Evolutionary conservation across 371 early-diverging fungal genomes (phyloP), one percentile per base, ranked within the genome.

Genomic region (Capillidium heterosporum): DNA sequence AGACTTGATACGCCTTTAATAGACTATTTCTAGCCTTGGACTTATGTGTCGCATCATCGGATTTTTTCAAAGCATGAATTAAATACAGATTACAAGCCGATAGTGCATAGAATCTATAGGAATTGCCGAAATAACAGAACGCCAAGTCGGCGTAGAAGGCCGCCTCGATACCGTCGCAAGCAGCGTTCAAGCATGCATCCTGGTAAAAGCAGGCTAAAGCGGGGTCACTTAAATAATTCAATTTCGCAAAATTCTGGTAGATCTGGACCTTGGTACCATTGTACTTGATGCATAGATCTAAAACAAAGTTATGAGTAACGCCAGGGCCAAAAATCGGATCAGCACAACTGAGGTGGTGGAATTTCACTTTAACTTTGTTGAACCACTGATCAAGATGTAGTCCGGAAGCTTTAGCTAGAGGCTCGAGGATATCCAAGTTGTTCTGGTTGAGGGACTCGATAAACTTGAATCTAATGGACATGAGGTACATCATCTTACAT

Each of bases 401-500:
- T 1, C 27, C 53, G 3, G 39, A 13, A 19, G 39, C 39, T 3
- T 53, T 4, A 11, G 44, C 44, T 21, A 44, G 5, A 13, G 15
- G 15, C 23, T 53, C 53, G 2, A 11, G 13, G 5, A 15, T 24
- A 10, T 7, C 13, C 15, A 24, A 2, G 17, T 29, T 29, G 23
- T 4, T 10, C n/a, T 13, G 15, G 5, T 23, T 21, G 11, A 23
- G 2, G 15, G 2, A 19, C 21, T 53, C 53, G 2, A 21, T 53
- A 53, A 53, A 53, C 23, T 53, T 53, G n/a, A 53, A 53, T 7
- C 29, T 29, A n/a, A 19, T 2, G 5, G 29, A 19, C 53, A 53
- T 53, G 19, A 53, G 15, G 39, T 29, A 53, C 53, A 53, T 53
- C 21, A 53, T n/a, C n/a, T 53, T 10, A 39, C 53, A 53, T 35